Conservation (phyloP, 2,329 filamentous ascomycete species). For the Malbranchea cinnamomea region DNA sequence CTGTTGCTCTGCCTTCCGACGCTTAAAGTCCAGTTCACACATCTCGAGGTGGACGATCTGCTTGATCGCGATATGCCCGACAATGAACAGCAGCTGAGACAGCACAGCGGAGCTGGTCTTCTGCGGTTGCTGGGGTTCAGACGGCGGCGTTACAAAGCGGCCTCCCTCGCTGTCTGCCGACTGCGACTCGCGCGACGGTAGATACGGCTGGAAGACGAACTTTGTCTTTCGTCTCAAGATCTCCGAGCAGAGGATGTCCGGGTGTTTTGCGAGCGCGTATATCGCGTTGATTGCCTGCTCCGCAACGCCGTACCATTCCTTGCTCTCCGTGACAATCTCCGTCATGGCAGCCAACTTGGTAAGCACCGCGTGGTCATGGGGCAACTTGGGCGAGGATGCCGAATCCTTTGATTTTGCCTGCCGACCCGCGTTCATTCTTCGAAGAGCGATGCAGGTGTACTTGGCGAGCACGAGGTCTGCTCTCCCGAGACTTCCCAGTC, state of each 20-base stretch:
- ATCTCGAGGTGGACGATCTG: constrained; percentile 96
- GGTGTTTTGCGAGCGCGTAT: constrained; percentile 84
- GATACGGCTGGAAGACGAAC: constrained; percentile 50
- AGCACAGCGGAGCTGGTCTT: constrained; percentile 56
- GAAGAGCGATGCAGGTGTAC: constrained; percentile 85
- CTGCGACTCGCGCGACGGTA: constrained; percentile 16
- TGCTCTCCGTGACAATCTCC: constrained; percentile 73
- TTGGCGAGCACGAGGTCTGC: constrained; percentile 79
- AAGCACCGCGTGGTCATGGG: constrained; percentile 84
- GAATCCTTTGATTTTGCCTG: constrained; percentile 58
- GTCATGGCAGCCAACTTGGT: constrained; percentile 67
- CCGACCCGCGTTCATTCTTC: constrained; percentile 78
- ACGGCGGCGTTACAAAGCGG: constrained; percentile 14
- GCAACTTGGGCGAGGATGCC: constrained; percentile 54
- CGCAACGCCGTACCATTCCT: constrained; percentile 88
- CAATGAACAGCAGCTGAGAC: constrained; percentile 85
- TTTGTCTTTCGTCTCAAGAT: constrained; percentile 77
- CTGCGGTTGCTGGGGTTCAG: constrained; percentile 30
- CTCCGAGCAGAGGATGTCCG: constrained; percentile 82
- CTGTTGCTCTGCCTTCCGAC: constrained; percentile 55
- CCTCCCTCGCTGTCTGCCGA: constrained; percentile 19
- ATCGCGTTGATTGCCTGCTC: constrained; percentile 95
- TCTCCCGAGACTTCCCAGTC: constrained; percentile 65
- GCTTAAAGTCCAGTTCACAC: constrained; percentile 97
- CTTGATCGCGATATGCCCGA: constrained; percentile 94